Evolutionary conservation across 2,329 filamentous ascomycete genomes (phyloP), one percentile per base, ranked within the genome.

Genomic region (Leptosphaerulina australis): DNA sequence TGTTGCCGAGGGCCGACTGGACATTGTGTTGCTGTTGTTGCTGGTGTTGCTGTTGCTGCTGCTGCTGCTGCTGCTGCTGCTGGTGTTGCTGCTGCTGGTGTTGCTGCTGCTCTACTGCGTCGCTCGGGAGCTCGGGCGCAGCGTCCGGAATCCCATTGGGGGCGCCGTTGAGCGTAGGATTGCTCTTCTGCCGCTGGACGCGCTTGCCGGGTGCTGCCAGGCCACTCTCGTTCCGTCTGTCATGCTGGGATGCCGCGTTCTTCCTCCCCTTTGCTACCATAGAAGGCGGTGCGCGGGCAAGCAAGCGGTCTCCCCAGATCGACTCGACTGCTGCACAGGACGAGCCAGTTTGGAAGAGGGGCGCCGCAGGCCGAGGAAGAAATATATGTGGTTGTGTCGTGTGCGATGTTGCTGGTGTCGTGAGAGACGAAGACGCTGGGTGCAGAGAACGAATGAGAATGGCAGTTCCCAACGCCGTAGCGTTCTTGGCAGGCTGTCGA

Each of bases 221-320:
- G 70, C 90, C 91, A 87, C 90, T 91, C 77, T 96, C 91, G 77
- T 95, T 88, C 74, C 88, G 85, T 64, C 75, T 77, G 72, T 78
- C 75, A 67, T 76, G 76, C 71, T 73, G 70, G 69, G 76, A 75
- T 68, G 76, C 70, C 70, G 72, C 72, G 64, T 65, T 71, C 65
- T 67, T 70, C 67, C 75, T 76, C 66, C 66, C 68, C 70, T 75
- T 77, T 60, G 74, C 73, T 75, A 78, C 77, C 77, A 80, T 79
- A 68, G 74, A 70, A 60, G 60, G 64, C 59, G 62, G 58, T 59
- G 57, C 38, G 48, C 54, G 57, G 44, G 63, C 59, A 61, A 62
- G 68, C 60, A 52, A 55, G 64, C 67, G 60, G 68, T 65, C 63
- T 64, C 65, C 69, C 69, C 68, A 62, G 62, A 62, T 59, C 63